Evolutionary conservation across 805 yeast genomes (phyloP), one percentile per base, ranked within the genome.

Genomic region (Kluyveromyces dobzhanskii): DNA sequence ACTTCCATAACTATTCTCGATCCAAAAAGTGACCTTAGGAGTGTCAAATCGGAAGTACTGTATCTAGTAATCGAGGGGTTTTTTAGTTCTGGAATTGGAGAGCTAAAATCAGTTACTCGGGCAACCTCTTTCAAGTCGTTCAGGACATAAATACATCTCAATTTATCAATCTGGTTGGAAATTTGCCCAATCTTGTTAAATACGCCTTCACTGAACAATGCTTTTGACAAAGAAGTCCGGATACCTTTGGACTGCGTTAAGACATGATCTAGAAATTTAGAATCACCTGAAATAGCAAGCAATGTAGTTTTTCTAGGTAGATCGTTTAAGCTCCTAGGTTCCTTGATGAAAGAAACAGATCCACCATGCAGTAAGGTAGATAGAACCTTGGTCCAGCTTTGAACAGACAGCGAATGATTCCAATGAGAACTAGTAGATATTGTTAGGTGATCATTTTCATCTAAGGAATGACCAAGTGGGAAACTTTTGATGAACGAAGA

Each of bases 1-100:
- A 66, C 54, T 48, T 82, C 87, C 13, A 62, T 56, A 1, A 81
- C 62, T 0, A 78, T 59, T 42, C 85, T 63, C 1, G 75, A 46
- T 2, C 75, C 74, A 3, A 71, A 54, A 1, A 66, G 37, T 0
- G 78, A 65, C 39, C 79, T 65, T 6, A 73, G 39, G 3, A 51
- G 42, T 37, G 73, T 77, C 35, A 69, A 44, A 12, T 59, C 53
- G 2, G 38, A 26, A 25, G 61, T 53, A 12, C 57, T 37, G 2
- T 49, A 29, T 9, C 31, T 18, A 4, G 48, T 40, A 5, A 35
- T 32, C 1, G 59, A 46, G 4, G 51, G 40, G 2, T 32, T 19
- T 14, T 40, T 33, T 24, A 42, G 31, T 18, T 37, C 42, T 4
- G 57, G 52, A 19, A 49, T 34, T 3, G 38, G 25, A 3, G 30